These are phyloP conservation scores for Solanum hybrid DNA, from an alignment of 305 asterid species.

Conservation along the genomic window DNA sequence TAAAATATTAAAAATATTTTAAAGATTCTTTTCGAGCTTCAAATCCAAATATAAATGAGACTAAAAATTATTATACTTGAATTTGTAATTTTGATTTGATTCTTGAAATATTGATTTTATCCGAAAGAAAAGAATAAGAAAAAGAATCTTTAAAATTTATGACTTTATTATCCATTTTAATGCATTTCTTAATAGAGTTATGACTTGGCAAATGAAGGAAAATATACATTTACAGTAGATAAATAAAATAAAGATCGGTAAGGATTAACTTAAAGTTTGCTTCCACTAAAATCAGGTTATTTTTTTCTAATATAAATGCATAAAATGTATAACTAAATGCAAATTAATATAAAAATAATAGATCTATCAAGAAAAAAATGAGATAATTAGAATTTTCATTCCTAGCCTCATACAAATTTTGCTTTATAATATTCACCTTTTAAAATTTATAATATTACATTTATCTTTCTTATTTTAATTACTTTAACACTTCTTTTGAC, in stretches of 20 bases:
- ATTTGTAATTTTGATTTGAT: neutral
- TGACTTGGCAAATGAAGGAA: neutral
- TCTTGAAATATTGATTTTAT: neutral
- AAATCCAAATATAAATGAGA: no score
- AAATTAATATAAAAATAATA: no score
- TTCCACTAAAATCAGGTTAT: no score
- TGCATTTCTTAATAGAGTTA: neutral
- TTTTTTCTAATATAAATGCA: no score
- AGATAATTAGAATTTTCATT: neutral
- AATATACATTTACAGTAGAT: neutral
- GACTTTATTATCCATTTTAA: neutral
- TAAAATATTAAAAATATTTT: no score
- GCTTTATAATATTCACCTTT: no score
- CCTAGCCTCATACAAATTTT: no score
- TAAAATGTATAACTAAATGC: no score
- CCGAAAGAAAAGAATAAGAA: neutral
- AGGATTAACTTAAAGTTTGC: neutral
- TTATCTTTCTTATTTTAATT: no score
- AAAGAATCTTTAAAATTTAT: neutral
- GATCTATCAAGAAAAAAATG: neutral
- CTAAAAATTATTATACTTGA: neutral
- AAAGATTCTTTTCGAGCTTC: neutral
- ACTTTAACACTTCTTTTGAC: neutral
- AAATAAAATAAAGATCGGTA: no score
- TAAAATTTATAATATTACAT: no score